Conservation (phyloP, 345 rosid genomes). For the Erodium maritimum region DNA sequence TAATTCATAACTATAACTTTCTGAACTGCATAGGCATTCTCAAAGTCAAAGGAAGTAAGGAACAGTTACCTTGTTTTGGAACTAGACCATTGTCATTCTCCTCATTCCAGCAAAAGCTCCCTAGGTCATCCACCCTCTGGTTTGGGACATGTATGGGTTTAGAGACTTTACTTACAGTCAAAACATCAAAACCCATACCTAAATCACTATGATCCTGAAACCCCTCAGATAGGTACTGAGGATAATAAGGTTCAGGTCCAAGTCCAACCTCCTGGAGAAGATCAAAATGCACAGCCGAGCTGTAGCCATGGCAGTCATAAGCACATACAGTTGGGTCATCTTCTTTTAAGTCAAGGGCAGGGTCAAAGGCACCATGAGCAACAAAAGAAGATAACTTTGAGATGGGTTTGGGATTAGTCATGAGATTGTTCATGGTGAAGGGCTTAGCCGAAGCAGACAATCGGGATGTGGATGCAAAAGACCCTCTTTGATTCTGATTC, state of each 20-base stretch:
- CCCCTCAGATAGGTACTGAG: neutral
- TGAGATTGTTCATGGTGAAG: neutral
- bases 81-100: neutral
- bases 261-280: neutral
- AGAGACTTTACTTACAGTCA: neutral
- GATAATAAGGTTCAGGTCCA: neutral
- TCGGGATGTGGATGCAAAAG: neutral
- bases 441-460: neutral
- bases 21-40: neutral
- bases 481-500: neutral
- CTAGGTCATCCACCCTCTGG: neutral
- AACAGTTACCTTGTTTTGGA: conserved; percentile 11
- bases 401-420: neutral
- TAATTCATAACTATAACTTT: neutral
- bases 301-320: neutral
- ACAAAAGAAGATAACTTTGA: neutral
- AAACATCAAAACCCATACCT: neutral
- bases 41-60: neutral
- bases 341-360: neutral
- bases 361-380: neutral
- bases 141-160: too few species aligned
- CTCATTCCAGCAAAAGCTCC: neutral
- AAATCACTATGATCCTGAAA: neutral
- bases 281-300: neutral
- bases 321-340: neutral